A percentile compares a stretch with the other conserved stretches of the same genome.
These are phyloP conservation scores for Annulohypoxylon stygium DNA, from an alignment of 495 filamentous ascomycete genomes.

Conservation along the genomic window DNA sequence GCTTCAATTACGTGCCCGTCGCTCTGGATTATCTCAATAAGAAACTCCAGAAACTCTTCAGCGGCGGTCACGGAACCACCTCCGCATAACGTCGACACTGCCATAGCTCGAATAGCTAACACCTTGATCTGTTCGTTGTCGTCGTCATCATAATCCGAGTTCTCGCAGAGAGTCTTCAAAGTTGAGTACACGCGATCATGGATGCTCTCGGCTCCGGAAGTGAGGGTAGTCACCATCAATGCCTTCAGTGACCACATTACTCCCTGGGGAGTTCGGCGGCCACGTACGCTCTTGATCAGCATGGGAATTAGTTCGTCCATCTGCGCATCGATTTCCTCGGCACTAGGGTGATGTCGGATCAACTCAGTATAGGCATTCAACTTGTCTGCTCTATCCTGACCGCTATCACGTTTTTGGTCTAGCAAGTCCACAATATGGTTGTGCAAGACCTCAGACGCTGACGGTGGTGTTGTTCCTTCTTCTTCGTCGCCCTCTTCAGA, in stretches of 20 bases:
- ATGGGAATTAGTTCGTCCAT: conserved; percentile 76
- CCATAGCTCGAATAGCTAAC: conserved; percentile 80
- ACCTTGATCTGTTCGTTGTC: conserved; percentile 72
- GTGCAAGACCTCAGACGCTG: conserved; percentile 75
- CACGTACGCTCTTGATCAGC: conserved; percentile 79
- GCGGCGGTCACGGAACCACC: conserved; percentile 79
- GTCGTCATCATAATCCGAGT: conserved; percentile 63
- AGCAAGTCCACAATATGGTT: conserved; percentile 84
- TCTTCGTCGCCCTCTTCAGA: conserved; percentile 62
- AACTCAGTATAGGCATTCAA: conserved; percentile 78
- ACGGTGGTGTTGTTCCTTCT: conserved; percentile 47
- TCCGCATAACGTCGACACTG: conserved; percentile 79
- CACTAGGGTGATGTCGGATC: conserved; percentile 78
- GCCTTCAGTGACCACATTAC: conserved; percentile 78
- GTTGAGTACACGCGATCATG: conserved; percentile 73
- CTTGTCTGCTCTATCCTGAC: conserved; percentile 81
- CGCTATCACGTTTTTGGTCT: conserved; percentile 86
- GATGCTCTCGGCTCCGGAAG: conserved; percentile 75
- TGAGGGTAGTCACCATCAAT: conserved; percentile 81
- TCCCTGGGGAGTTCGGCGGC: conserved; percentile 79
- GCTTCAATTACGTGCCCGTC: conserved; percentile 84
- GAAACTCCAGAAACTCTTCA: conserved; percentile 81
- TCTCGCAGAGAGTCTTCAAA: conserved; percentile 78
- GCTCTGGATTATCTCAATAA: conserved; percentile 87
- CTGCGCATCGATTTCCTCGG: conserved; percentile 72